Percentiles rank a stretch among this genome's conserved stretches.
Evolutionary conservation across 2,329 filamentous ascomycete species (phyloP).

Genomic region (Epichloe baconii): DNA sequence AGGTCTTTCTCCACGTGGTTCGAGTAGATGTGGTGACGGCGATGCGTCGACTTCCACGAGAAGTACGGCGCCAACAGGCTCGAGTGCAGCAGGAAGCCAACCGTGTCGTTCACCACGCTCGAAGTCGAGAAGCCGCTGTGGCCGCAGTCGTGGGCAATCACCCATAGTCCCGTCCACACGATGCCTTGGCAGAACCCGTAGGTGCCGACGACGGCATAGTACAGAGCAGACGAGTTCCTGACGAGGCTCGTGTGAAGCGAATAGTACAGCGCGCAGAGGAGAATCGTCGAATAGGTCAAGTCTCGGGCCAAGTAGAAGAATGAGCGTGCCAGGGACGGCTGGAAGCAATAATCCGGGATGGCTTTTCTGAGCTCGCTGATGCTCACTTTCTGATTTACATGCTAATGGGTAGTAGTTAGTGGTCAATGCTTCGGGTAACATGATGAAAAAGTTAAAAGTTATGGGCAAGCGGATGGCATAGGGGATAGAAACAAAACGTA

Average conservation of each 20-base stretch:
- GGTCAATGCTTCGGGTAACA: not conserved
- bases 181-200: conserved; percentile 55
- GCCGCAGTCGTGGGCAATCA: conserved; percentile 58
- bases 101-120: conserved; percentile 41
- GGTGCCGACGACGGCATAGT: conserved; percentile 11
- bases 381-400: not conserved
- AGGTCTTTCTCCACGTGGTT: conserved; percentile 47
- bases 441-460: not conserved
- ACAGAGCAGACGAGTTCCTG: not conserved
- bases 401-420: not conserved
- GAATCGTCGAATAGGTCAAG: conserved; percentile 31
- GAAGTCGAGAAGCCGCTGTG: conserved; percentile 54
- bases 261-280: not conserved
- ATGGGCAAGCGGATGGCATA: not conserved
- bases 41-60: conserved; percentile 59
- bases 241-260: not conserved
- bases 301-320: conserved; percentile 41
- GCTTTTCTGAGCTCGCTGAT: conserved; percentile 15
- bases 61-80: conserved; percentile 57
- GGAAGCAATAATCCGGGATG: conserved; percentile 49
- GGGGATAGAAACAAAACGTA: not conserved
- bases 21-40: conserved; percentile 55
- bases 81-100: conserved; percentile 54
- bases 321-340: conserved; percentile 17
- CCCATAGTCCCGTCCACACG: conserved; percentile 56